A percentile compares a stretch with the other conserved stretches of the same genome.
Conservation (phyloP, 495 filamentous ascomycete species). For the Penicillium waksmanii region DNA sequence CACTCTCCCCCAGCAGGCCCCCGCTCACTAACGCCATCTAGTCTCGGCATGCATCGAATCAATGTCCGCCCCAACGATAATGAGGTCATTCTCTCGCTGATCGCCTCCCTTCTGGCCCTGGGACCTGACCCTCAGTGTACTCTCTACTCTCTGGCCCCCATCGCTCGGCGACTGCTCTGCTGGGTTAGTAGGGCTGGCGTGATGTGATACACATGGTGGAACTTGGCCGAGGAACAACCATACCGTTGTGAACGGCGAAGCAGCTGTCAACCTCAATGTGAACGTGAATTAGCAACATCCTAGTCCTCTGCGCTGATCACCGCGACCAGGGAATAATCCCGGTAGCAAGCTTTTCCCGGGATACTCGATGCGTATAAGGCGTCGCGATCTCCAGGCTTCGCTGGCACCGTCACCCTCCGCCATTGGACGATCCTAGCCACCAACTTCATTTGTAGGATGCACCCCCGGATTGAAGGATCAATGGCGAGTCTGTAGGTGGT, state of each 20-base stretch:
- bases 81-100: slow-evolving; percentile 30
- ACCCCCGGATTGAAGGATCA: neutral
- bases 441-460: neutral
- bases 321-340: slow-evolving; percentile 14
- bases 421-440: neutral
- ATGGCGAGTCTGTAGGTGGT: neutral
- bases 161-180: slow-evolving; percentile 5
- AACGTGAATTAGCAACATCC: no score
- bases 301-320: neutral
- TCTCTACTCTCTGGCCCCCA: neutral
- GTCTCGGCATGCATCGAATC: slow-evolving; percentile 27
- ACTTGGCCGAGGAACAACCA: slow-evolving; percentile 4
- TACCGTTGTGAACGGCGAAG: neutral
- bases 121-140: no score
- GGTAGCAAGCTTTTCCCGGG: slow-evolving; percentile 14
- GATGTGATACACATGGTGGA: slow-evolving; percentile 1
- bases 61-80: slow-evolving; percentile 16
- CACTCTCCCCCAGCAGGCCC: slow-evolving; percentile 8
- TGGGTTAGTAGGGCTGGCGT: slow-evolving; percentile 5
- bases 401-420: neutral
- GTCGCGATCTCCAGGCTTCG: neutral
- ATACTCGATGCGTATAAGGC: slow-evolving; percentile 2
- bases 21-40: slow-evolving; percentile 23
- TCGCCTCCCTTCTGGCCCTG: neutral
- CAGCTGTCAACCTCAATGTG: no score